phyloP scores from a whole-genome alignment of 2,329 filamentous ascomycete genomes.

The Sporothrix brunneoviolacea region DNA sequence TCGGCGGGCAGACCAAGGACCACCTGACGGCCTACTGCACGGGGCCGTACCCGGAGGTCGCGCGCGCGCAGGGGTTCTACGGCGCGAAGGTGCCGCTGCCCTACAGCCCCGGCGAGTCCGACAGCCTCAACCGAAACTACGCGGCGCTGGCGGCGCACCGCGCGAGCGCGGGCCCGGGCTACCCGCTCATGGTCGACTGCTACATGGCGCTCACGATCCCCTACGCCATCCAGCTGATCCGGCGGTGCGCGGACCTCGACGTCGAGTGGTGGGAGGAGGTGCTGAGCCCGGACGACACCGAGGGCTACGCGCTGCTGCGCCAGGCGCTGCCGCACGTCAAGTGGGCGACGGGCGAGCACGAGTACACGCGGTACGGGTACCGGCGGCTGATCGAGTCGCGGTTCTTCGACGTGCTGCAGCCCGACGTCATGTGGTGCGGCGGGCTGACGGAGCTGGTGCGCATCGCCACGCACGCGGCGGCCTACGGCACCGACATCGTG shows the following conservation, averaged over 20 bases:
- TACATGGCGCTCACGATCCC: constrained; percentile 12
- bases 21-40: constrained; percentile 9
- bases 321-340: constrained; percentile 9
- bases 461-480: constrained; percentile 8
- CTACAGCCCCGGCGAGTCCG: constrained; percentile 5
- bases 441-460: constrained; percentile 10
- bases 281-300: constrained; percentile 11
- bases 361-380: constrained; percentile 12
- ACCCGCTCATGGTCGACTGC: constrained; percentile 10
- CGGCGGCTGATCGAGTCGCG: constrained; percentile 8
- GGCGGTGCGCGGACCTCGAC: constrained; percentile 4
- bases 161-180: constrained; percentile 1
- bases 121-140: constrained; percentile 5
- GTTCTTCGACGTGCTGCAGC: constrained; percentile 10
- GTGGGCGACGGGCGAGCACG: constrained; percentile 13
- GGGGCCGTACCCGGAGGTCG: constrained; percentile 1
- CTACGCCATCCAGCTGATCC: constrained; percentile 8
- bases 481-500: constrained; percentile 11
- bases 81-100: constrained; percentile 10
- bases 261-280: constrained; percentile 14
- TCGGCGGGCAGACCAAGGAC: constrained; percentile 4
- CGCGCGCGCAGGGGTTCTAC: background rate
- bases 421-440: constrained; percentile 13
- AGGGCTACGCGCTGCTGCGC: constrained; percentile 9
- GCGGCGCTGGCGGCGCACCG: constrained; percentile 5